Conservation (phyloP, 1,139 yeast genomes). For the Suhomyces wounanorum region DNA sequence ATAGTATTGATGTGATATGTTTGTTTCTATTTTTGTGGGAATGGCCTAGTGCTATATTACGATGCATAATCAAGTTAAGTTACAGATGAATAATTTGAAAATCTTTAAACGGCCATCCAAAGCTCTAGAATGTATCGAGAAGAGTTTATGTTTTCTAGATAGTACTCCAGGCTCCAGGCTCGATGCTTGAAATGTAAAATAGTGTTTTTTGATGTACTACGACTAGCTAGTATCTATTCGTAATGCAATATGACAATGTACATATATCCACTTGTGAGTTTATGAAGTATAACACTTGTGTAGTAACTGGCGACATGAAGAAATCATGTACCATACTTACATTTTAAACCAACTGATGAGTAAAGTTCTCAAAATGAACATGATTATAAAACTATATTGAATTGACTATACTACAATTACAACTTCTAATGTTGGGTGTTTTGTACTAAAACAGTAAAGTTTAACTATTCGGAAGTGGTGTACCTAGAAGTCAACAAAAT, state of each 20-base stretch:
- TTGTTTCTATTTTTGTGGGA: background rate
- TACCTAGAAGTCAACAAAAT: conserved; percentile 50
- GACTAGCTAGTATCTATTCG: conserved; percentile 1
- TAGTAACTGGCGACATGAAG: too few relatives aligned
- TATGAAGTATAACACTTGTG: too few relatives aligned
- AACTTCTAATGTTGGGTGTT: background rate
- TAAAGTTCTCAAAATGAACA: background rate
- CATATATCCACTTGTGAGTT: background rate
- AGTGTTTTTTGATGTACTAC: background rate
- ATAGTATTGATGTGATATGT: background rate
- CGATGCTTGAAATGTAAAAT: background rate
- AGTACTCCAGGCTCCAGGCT: background rate
- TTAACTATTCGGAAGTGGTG: background rate
- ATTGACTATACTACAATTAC: background rate
- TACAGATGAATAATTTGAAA: background rate
- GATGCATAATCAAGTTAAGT: too few relatives aligned
- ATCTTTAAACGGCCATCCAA: background rate
- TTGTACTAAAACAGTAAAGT: background rate
- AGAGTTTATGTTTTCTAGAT: too few relatives aligned
- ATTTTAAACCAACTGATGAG: background rate
- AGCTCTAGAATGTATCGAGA: background rate
- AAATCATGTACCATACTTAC: too few relatives aligned
- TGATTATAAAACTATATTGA: background rate
- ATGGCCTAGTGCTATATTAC: too few relatives aligned
- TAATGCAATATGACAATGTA: background rate